A percentile compares a stretch with the other conserved stretches of the same genome.
These are phyloP conservation scores for Arxiozyma slooffiae DNA, from an alignment of 1,139 yeast species.

Conservation along the genomic window DNA sequence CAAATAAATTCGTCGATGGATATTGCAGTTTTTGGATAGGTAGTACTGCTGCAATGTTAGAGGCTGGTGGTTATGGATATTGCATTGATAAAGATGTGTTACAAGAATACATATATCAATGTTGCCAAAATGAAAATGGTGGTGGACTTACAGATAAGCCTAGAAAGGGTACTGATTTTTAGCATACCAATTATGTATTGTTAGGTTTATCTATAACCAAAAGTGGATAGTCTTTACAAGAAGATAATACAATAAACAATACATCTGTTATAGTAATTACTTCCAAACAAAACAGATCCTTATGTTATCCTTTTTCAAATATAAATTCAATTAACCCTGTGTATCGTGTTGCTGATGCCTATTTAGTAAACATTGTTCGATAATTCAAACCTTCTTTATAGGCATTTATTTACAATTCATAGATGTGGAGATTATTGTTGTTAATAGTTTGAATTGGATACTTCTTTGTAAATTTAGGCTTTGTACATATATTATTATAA, in stretches of 20 bases:
- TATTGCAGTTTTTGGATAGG: slow-evolving; percentile 97
- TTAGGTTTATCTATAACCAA: slow-evolving; percentile 70
- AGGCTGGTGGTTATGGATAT: slow-evolving; percentile 25
- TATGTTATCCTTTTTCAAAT: slow-evolving; percentile 4
- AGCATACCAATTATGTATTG: slow-evolving; percentile 80
- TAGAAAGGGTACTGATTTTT: slow-evolving; percentile 67
- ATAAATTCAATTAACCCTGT: slow-evolving; percentile 47
- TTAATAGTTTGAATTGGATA: too few species aligned
- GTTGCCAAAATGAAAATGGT: slow-evolving; percentile 51
- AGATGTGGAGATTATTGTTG: too few species aligned
- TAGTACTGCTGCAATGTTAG: slow-evolving; percentile 53
- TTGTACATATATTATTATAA: too few species aligned
- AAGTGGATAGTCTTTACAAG: slow-evolving; percentile 33
- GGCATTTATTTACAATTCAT: background rate
- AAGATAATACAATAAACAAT: slow-evolving; percentile 9
- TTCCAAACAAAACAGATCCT: slow-evolving; percentile 9
- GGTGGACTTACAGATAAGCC: slow-evolving; percentile 93
- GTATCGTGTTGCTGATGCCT: slow-evolving; percentile 46
- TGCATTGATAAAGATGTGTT: slow-evolving; percentile 49
- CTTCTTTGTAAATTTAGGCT: too few species aligned
- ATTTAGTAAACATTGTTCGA: background rate
- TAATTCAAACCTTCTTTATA: background rate
- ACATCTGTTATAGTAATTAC: slow-evolving; percentile 3
- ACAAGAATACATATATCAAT: slow-evolving; percentile 55
- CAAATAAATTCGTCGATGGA: slow-evolving; percentile 90